A percentile compares a stretch with the other conserved stretches of the same genome.
These are phyloP conservation scores for Pseudophaeomoniella oleicola DNA, from an alignment of 2,329 filamentous ascomycete species.

Conservation along the genomic window DNA sequence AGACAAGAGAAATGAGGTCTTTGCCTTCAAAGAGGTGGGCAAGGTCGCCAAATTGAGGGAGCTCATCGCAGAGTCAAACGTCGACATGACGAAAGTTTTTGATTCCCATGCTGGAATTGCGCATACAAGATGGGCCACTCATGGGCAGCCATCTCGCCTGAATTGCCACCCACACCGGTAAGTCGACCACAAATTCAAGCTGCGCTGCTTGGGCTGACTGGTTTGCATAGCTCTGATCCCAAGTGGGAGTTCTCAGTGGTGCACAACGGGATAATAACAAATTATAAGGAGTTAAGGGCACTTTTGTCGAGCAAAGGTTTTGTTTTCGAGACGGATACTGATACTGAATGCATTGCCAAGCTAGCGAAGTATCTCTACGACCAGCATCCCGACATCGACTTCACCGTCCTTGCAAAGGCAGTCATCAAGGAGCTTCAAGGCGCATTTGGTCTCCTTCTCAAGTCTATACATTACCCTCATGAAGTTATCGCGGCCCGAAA, in stretches of 20 bases:
- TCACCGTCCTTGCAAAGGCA: constrained; percentile 91
- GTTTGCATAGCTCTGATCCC: constrained; percentile 59
- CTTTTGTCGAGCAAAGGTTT: constrained; percentile 89
- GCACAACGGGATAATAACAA: constrained; percentile 99
- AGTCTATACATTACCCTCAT: constrained; percentile 96
- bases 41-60: constrained; percentile 95
- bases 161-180: constrained; percentile 99
- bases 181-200: constrained; percentile 16
- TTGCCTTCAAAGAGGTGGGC: constrained; percentile 97
- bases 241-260: constrained; percentile 95
- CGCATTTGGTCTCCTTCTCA: constrained; percentile 91
- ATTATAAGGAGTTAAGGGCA: constrained; percentile 98
- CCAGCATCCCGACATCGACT: constrained; percentile 83
- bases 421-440: constrained; percentile 98
- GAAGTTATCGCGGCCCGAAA: constrained; percentile 97
- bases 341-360: constrained; percentile 98
- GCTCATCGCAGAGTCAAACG: constrained; percentile 70
- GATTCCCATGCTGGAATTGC: constrained; percentile 97
- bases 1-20: constrained; percentile 96
- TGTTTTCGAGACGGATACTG: constrained; percentile 97
- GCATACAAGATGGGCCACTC: constrained; percentile 97
- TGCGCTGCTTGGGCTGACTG: constrained; percentile 7
- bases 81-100: constrained; percentile 83
- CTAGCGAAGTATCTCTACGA: constrained; percentile 97
- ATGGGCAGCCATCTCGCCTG: constrained; percentile 78